A percentile compares a stretch with the other conserved stretches of the same genome.
Conservation (phyloP, 495 filamentous ascomycete species). For the Pseudomonodictys pantanalensis region DNA sequence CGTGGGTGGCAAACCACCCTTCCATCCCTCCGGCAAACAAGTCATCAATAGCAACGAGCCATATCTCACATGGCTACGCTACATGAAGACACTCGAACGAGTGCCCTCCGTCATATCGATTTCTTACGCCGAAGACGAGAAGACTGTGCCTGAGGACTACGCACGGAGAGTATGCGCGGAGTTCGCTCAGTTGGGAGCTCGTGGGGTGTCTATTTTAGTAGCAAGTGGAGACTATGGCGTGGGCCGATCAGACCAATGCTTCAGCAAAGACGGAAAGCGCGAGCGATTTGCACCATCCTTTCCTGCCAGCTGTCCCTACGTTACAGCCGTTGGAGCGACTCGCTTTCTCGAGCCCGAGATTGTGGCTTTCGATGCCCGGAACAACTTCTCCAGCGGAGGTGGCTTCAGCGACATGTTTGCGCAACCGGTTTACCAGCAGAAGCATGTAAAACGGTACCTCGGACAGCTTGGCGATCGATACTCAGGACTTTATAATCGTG, state of each 20-base stretch:
- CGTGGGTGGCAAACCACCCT: slow-evolving; percentile 36
- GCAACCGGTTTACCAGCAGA: slow-evolving; percentile 32
- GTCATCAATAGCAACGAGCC: slow-evolving; percentile 37
- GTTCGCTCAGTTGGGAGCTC: slow-evolving; percentile 35
- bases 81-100: slow-evolving; percentile 26
- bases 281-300: slow-evolving; percentile 35
- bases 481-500: slow-evolving; percentile 33
- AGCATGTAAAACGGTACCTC: slow-evolving; percentile 31
- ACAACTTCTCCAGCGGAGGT: slow-evolving; percentile 32
- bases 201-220: slow-evolving; percentile 37
- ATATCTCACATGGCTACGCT: slow-evolving; percentile 35
- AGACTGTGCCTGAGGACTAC: slow-evolving; percentile 37
- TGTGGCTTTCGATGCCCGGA: slow-evolving; percentile 12
- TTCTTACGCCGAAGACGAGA: slow-evolving; percentile 41
- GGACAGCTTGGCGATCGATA: slow-evolving; percentile 20
- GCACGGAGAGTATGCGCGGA: slow-evolving; percentile 32
- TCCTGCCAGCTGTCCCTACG: slow-evolving; percentile 37
- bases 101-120: slow-evolving; percentile 38
- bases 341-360: slow-evolving; percentile 35
- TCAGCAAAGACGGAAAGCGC: slow-evolving; percentile 26
- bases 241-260: slow-evolving; percentile 28
- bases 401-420: slow-evolving; percentile 42
- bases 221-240: slow-evolving; percentile 38
- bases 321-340: slow-evolving; percentile 38
- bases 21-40: slow-evolving; percentile 29